Conservation (phyloP, 208 protist species). For the Ichthyophonus hoferi region DNA sequence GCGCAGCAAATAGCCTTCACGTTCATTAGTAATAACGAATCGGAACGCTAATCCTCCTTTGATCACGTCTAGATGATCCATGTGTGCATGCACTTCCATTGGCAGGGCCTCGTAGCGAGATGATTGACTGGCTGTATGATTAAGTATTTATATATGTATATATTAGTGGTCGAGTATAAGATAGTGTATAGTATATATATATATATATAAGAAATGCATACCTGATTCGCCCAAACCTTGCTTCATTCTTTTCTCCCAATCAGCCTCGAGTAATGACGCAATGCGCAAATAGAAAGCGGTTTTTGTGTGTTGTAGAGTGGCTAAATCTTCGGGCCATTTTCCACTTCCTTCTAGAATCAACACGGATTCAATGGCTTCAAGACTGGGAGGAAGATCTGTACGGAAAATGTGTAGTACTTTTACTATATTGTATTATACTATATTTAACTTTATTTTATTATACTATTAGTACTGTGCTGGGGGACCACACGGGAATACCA, state of each 20-base stretch:
- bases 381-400: background rate
- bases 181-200: too few species aligned
- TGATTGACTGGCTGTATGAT: too few species aligned
- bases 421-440: too few species aligned
- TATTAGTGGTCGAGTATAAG: too few species aligned
- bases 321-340: constrained; percentile 18
- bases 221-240: too few species aligned
- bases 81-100: background rate
- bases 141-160: too few species aligned
- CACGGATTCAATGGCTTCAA: background rate
- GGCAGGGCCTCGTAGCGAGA: background rate
- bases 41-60: background rate
- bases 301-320: constrained; percentile 8
- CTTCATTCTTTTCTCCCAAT: too few species aligned
- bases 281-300: constrained; percentile 6
- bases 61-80: background rate
- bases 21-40: background rate
- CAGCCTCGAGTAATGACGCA: background rate
- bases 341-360: constrained; percentile 1
- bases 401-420: too few species aligned
- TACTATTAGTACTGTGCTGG: too few species aligned
- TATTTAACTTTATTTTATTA: too few species aligned
- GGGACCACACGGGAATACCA: too few species aligned
- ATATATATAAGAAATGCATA: too few species aligned
- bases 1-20: background rate